These are phyloP conservation scores for Leccinum barrowsii DNA, from an alignment of 768 basidiomycete genomes.

Conservation along the genomic window DNA sequence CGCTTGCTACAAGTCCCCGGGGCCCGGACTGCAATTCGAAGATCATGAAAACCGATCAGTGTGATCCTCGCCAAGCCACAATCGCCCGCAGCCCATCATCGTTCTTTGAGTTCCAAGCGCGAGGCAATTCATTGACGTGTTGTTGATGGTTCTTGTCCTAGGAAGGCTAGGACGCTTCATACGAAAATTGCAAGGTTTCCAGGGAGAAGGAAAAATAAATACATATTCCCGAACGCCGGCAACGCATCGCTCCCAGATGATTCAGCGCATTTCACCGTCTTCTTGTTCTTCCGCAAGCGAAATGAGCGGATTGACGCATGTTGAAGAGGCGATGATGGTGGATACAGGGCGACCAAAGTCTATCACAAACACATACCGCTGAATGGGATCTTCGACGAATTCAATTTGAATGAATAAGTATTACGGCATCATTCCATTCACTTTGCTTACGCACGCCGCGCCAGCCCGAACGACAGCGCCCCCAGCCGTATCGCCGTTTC, in stretches of 20 bases:
- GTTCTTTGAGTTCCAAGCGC: neutral
- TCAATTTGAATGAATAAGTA: neutral
- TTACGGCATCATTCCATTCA: slow-evolving; percentile 1
- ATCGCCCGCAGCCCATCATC: neutral
- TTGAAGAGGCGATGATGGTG: neutral
- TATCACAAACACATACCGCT: neutral
- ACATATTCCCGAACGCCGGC: neutral
- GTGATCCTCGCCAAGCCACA: neutral
- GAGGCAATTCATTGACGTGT: neutral
- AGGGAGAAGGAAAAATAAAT: neutral
- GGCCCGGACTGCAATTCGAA: neutral
- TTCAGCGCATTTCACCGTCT: neutral
- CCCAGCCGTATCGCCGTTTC: slow-evolving; percentile 3
- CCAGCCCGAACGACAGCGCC: neutral
- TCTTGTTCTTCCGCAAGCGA: neutral
- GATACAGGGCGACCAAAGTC: neutral
- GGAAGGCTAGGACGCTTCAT: neutral
- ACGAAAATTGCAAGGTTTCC: neutral
- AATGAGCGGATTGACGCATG: neutral
- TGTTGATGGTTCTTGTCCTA: neutral
- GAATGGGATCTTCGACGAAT: neutral
- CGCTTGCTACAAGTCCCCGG: neutral
- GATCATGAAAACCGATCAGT: neutral
- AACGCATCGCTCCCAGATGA: neutral
- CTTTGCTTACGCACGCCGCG: neutral